A percentile compares a stretch with the other conserved stretches of the same genome.
phyloP scores from a whole-genome alignment of 73 alveolate species.

The Breviolum minutum region DNA sequence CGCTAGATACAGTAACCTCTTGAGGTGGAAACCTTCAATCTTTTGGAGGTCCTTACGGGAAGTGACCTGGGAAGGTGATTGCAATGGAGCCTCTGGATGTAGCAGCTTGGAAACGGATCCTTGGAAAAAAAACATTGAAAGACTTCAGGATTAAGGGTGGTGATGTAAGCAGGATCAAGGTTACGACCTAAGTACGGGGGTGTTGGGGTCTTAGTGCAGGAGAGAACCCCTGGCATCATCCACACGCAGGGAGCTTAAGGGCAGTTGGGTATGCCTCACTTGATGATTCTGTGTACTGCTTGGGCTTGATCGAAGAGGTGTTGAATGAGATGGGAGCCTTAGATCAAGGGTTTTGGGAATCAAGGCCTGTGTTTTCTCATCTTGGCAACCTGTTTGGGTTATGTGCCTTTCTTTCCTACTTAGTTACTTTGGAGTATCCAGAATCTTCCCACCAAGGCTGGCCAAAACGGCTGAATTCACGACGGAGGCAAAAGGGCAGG shows the following conservation, averaged over 20 bases:
- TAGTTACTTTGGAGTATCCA: too few relatives aligned
- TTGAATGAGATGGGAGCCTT: not conserved
- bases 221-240: conserved; percentile 47
- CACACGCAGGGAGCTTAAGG: conserved; percentile 11
- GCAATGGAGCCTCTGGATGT: not conserved
- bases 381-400: not conserved
- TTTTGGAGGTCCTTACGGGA: not conserved
- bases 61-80: not conserved
- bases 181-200: not conserved
- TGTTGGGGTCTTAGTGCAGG: not conserved
- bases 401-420: too few relatives aligned
- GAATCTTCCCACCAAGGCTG: conserved; percentile 7
- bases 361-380: not conserved
- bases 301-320: not conserved
- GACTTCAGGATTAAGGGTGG: too few relatives aligned
- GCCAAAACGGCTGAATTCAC: conserved; percentile 64
- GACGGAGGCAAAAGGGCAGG: conserved; percentile 79
- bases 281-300: not conserved
- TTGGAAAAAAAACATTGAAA: not conserved
- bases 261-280: not conserved
- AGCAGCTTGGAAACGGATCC: too few relatives aligned
- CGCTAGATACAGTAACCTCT: not conserved
- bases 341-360: not conserved
- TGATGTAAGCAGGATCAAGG: not conserved
- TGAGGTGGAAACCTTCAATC: conserved; percentile 29